Percentiles rank a stretch among this genome's conserved stretches.
Conservation (phyloP, 768 basidiomycete genomes). For the Neoboletus magnificus region DNA sequence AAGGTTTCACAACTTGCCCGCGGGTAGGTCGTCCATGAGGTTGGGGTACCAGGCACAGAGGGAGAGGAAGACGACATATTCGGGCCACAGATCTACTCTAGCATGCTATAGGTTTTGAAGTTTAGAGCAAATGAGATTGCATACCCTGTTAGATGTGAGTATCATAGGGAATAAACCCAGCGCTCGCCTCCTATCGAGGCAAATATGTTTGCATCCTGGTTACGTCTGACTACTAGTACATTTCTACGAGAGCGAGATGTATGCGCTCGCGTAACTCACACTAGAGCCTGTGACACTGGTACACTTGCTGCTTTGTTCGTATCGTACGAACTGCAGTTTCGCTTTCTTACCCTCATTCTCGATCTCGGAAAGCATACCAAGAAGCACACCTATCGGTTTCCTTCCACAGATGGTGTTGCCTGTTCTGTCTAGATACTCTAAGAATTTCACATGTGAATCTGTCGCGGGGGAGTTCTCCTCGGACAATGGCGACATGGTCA, state of each 20-base stretch:
- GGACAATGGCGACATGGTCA: slow-evolving; percentile 53
- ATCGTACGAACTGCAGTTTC: slow-evolving; percentile 78
- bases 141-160: neutral
- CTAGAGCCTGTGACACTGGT: slow-evolving; percentile 70
- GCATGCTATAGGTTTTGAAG: slow-evolving; percentile 13
- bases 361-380: slow-evolving; percentile 68
- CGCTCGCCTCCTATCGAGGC: neutral
- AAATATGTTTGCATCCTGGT: neutral
- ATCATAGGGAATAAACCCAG: neutral
- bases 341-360: slow-evolving; percentile 37
- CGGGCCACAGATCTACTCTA: slow-evolving; percentile 43
- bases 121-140: neutral
- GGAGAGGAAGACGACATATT: slow-evolving; percentile 52
- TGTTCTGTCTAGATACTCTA: slow-evolving; percentile 64
- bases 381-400: slow-evolving; percentile 90
- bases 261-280: slow-evolving; percentile 96
- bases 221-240: slow-evolving; percentile 1
- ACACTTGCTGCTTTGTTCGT: slow-evolving; percentile 89
- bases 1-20: neutral
- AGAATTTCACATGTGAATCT: slow-evolving; percentile 59
- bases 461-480: slow-evolving; percentile 41
- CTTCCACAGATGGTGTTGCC: slow-evolving; percentile 97
- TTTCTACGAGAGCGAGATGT: slow-evolving; percentile 49
- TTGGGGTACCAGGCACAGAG: slow-evolving; percentile 67
- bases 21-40: slow-evolving; percentile 63